Evolutionary conservation across 116 monocot genomes (phyloP), one percentile per base, ranked within the genome.

Genomic region (Iris pallida): DNA sequence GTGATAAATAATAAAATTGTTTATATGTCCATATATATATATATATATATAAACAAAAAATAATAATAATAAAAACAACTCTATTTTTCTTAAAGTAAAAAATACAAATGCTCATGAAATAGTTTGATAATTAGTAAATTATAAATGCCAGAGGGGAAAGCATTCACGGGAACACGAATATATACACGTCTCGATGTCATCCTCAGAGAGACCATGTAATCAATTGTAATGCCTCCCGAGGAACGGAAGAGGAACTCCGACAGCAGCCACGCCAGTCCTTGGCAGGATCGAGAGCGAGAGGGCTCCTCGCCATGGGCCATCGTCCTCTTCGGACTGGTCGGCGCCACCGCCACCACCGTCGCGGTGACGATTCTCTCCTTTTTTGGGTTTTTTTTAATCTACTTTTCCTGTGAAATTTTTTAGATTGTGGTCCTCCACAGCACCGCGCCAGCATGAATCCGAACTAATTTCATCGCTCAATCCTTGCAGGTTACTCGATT

Each of bases 251-350:
- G 4, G 13, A 53, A 48, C 5, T 14, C 41, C 6, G 82, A 74
- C 11, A 64, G 64, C 51, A 69, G 55, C 16, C 18, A 5, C 16
- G 41, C 16, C 3, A 47, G 42, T 8, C 16, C 54, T 6, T 9
- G 17, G 8, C 61, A 74, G 78, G 16, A 66, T 43, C 72, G 75
- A 56, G 74, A 60, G 56, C 81, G 79, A 2, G 64, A 75, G 13
- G 54, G 10, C 8, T 57, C 85, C 46, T 70, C 63, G 49, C 71
- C 76, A 14, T 9, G 59, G 62, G 68, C 68, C 52, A 42, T 51
- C 56, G 16, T 76, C 8, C 20, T 76, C 69, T 49, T 64, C 52
- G 70, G 75, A 61, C 65, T 76, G 64, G 49, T 69, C n/a, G 70
- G 70, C 17, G 64, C 70, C 10, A 65, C 68, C 15, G 57, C 64